phyloP scores from a whole-genome alignment of 2,329 filamentous ascomycete genomes.

The Aureobasidium sp. region DNA sequence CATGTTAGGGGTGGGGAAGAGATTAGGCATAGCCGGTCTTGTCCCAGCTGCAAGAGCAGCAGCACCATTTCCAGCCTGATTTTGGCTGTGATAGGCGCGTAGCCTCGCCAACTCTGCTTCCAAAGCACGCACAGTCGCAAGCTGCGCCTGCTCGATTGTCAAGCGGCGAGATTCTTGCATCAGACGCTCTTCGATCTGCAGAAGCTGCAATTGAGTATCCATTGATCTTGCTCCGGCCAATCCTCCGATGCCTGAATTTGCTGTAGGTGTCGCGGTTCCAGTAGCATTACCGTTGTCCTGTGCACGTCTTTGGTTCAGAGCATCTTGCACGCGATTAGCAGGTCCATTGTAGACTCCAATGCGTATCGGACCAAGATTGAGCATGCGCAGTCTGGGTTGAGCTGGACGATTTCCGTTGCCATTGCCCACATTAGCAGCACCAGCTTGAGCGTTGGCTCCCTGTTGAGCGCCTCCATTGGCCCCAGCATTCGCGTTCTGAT shows the following conservation, averaged over 20 bases:
- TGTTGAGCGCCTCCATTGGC: background rate
- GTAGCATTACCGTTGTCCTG: background rate
- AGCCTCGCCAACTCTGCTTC: slow-evolving; percentile 60
- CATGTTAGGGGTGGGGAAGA: background rate
- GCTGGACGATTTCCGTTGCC: background rate
- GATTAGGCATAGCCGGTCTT: background rate
- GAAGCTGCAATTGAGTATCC: slow-evolving; percentile 45
- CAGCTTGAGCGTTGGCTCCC: background rate
- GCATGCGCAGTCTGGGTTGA: slow-evolving; percentile 36
- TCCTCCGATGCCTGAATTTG: slow-evolving; percentile 14
- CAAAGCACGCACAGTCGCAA: slow-evolving; percentile 57
- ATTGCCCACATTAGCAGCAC: background rate
- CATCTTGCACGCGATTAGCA: slow-evolving; percentile 37
- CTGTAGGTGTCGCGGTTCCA: slow-evolving; percentile 16
- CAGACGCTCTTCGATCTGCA: slow-evolving; percentile 60
- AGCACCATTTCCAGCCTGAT: slow-evolving; percentile 14
- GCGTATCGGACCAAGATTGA: slow-evolving; percentile 66
- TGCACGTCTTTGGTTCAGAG: slow-evolving; percentile 17
- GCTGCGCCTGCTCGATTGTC: slow-evolving; percentile 56
- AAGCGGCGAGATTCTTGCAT: slow-evolving; percentile 58
- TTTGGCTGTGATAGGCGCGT: slow-evolving; percentile 32
- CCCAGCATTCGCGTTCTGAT: background rate
- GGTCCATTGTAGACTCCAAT: slow-evolving; percentile 60
- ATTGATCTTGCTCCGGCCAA: slow-evolving; percentile 20
- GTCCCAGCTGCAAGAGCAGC: background rate